A percentile compares a stretch with the other conserved stretches of the same genome.
phyloP scores from a whole-genome alignment of 441 rosid species.

The Erodium trifolium region DNA sequence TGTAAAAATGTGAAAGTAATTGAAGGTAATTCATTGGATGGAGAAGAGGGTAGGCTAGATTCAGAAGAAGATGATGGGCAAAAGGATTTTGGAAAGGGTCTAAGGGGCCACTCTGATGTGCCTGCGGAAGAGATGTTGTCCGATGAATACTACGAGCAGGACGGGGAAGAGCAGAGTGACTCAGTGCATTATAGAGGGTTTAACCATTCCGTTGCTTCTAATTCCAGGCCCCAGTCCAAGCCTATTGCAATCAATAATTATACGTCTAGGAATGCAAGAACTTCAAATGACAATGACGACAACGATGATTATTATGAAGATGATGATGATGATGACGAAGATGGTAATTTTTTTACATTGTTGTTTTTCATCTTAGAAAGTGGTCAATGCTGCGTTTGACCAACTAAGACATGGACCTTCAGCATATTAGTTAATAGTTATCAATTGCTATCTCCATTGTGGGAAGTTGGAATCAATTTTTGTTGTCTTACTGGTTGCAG shows the following conservation, averaged over 20 bases:
- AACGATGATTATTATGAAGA: constrained; percentile 26
- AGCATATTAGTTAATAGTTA: constrained; percentile 10
- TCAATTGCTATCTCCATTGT: constrained; percentile 15
- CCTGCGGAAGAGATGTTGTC: constrained; percentile 98
- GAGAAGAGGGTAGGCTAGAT: constrained; percentile 42
- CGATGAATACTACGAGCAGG: constrained; percentile 99
- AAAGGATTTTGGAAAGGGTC: constrained; percentile 41
- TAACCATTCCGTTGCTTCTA: constrained; percentile 41
- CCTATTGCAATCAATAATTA: constrained; percentile 30
- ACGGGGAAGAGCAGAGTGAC: constrained; percentile 89
- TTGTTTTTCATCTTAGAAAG: constrained; percentile 4
- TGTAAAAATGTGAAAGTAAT: constrained; percentile 41
- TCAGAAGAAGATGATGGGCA: constrained; percentile 63
- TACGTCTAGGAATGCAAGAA: constrained; percentile 54
- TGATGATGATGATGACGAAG: constrained; percentile 70
- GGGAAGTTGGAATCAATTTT: constrained; percentile 18
- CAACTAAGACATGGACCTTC: constrained; percentile 1
- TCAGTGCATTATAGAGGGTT: constrained; percentile 50
- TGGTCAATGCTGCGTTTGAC: constrained; percentile 5
- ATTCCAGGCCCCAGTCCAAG: constrained; percentile 45
- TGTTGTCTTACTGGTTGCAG: constrained; percentile 41
- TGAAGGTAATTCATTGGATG: constrained; percentile 52
- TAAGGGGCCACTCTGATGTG: constrained; percentile 64
- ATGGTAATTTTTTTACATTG: constrained; percentile 46
- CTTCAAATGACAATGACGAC: constrained; percentile 26